Evolutionary conservation across 768 basidiomycete genomes (phyloP).

Genomic region (Erythrobasidium yunnanense): DNA sequence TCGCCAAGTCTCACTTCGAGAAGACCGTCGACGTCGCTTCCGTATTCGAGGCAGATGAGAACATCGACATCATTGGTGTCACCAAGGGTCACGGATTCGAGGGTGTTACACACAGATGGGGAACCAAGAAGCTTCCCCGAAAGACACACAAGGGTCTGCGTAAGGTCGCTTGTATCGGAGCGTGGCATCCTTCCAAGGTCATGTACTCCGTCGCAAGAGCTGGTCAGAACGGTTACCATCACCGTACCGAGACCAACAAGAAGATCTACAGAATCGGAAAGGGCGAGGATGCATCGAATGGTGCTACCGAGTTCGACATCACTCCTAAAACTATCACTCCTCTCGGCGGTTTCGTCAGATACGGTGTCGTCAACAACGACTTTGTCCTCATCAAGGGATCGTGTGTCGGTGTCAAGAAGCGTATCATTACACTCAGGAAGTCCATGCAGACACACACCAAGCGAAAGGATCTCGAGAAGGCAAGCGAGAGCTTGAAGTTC

Average conservation of each 20-base stretch:
- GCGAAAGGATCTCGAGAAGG: conserved; percentile 89
- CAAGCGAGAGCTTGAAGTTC: conserved; percentile 75
- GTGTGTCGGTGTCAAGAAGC: conserved; percentile 91
- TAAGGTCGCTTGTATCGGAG: conserved; percentile 98
- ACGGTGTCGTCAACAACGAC: conserved; percentile 97
- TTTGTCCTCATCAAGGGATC: conserved; percentile 86
- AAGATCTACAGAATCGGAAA: conserved; percentile 92
- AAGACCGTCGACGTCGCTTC: conserved; percentile 76
- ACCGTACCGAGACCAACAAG: conserved; percentile 93
- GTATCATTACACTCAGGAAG: conserved; percentile 93
- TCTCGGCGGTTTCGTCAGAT: conserved; percentile 98
- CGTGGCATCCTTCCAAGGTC: conserved; percentile 98
- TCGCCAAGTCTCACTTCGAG: conserved; percentile 85
- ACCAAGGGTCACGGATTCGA: conserved; percentile 99
- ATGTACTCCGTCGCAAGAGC: conserved; percentile 99
- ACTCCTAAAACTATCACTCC: conserved; percentile 79
- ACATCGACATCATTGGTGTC: conserved; percentile 81
- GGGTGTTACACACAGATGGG: conserved; percentile 99
- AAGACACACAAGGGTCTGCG: conserved; percentile 99
- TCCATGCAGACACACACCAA: conserved; percentile 93
- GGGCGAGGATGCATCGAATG: conserved; percentile 65
- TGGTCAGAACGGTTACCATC: conserved; percentile 82
- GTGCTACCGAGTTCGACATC: conserved; percentile 86
- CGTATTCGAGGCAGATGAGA: conserved; percentile 94
- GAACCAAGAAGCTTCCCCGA: conserved; percentile 93